Evolutionary conservation across 2,329 filamentous ascomycete species (phyloP).

Genomic region (Chaetomiaceae sp.): DNA sequence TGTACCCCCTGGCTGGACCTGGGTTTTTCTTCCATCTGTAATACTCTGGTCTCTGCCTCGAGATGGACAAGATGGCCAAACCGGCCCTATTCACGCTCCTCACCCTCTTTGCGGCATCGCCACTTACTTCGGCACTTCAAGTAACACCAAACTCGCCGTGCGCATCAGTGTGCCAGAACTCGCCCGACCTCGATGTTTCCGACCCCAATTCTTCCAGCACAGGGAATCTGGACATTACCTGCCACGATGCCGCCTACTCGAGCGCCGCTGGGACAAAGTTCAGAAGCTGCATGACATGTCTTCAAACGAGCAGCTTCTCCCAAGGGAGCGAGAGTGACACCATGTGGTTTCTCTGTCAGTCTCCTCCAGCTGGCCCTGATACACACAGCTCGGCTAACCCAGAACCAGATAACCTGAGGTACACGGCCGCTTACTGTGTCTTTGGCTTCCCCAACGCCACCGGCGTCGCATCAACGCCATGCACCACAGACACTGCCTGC

Average conservation of each 20-base stretch:
- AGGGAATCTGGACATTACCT: conserved; percentile 43
- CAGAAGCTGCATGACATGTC: conserved; percentile 47
- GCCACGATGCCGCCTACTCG: conserved; percentile 42
- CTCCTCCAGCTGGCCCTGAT: background rate
- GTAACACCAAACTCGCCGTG: conserved; percentile 54
- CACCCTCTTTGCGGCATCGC: conserved; percentile 25
- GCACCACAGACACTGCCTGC: conserved; percentile 48
- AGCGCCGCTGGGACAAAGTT: conserved; percentile 42
- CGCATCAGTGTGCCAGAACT: conserved; percentile 46
- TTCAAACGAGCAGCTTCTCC: conserved; percentile 48
- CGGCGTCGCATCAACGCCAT: conserved; percentile 43
- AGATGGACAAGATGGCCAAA: conserved; percentile 15
- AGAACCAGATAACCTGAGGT: conserved; percentile 49
- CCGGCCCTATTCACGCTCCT: conserved; percentile 12
- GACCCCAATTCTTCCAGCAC: conserved; percentile 46
- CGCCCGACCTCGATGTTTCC: conserved; percentile 37
- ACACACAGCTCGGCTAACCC: conserved; percentile 24
- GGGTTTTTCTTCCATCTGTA: background rate
- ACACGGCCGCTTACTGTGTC: conserved; percentile 49
- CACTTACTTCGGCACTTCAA: conserved; percentile 40
- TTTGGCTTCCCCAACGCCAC: conserved; percentile 49
- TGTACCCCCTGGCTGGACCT: conserved; percentile 15
- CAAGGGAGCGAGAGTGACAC: conserved; percentile 49
- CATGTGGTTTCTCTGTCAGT: conserved; percentile 54
- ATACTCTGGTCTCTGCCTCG: background rate